Evolutionary conservation across 768 basidiomycete species (phyloP), one percentile per base, ranked within the genome.

Genomic region (Tephrocybe sp.): DNA sequence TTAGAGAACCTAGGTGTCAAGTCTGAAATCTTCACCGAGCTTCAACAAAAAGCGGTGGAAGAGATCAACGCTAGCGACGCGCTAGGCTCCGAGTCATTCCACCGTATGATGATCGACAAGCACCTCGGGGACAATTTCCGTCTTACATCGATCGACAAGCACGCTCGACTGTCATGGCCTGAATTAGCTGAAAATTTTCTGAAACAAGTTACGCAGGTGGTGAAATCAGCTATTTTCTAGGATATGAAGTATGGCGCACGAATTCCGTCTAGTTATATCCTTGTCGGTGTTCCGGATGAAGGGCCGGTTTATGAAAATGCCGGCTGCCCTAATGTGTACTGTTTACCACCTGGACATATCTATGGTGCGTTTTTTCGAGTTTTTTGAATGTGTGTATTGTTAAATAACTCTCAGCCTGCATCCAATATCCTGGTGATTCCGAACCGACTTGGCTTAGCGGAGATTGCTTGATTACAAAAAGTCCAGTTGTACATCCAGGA

Each of bases 1-100:
- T 70, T 92, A 5, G 91, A 92, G 61, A 85, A 87, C 51, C 74
- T 84, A 9, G 83, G 83, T 1, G 83, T 90, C n/a, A 67, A 69
- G 6, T 72, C 65, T 49, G 69, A 80, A 0, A 74, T 67, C 4
- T 87, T 93, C 59, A 44, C 83, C 35, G 65, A 72, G 9, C 73
- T 92, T 1, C 91, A 92, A 56, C 69, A 80, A 16, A 53, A 61
- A 0, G 80, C 82, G 1, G 76, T 87, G 2, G 72, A 75, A 0
- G 66, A 76, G 1, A 75, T 82, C 22, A 73, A 73, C 22, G 82
- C 76, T 34, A 81, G 88, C 3, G 74, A 82, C 47, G 76, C 84
- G 49, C 79, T 77, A 2, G 64, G 83, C 4, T 58, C 57, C 12
- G 66, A 72, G 9, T 83, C 82, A 50, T 60, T 2, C 77, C 86